These are phyloP conservation scores for Mycosphaerella sp. DNA, from an alignment of 2,329 filamentous ascomycete genomes.

Conservation along the genomic window DNA sequence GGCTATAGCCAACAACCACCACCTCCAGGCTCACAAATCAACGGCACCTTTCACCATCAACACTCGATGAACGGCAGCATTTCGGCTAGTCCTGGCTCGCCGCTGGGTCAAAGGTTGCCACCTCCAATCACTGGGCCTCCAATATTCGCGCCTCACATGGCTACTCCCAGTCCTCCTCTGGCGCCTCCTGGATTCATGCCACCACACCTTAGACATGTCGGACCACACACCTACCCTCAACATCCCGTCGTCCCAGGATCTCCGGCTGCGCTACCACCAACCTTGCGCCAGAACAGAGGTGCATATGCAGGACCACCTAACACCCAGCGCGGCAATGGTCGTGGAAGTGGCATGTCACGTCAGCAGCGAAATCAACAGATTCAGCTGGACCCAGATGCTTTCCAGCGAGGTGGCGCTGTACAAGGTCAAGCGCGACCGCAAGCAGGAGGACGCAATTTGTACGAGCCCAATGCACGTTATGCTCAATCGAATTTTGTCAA, in stretches of 20 bases:
- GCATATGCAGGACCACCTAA: conserved; percentile 1
- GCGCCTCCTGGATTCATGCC: conserved; percentile 10
- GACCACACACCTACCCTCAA: conserved; percentile 6
- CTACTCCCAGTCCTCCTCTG: conserved; percentile 5
- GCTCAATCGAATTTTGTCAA: conserved; percentile 10
- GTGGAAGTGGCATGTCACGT: conserved; percentile 11
- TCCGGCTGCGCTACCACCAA: conserved; percentile 5
- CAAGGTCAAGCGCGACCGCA: conserved; percentile 18
- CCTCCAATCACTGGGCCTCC: conserved; percentile 3
- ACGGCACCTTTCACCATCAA: conserved; percentile 4
- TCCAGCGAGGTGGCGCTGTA: conserved; percentile 25
- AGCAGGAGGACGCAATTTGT: conserved; percentile 23
- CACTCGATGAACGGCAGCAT: conserved; percentile 9
- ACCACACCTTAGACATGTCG: conserved; percentile 7
- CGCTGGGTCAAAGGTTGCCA: conserved; percentile 11
- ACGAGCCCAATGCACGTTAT: conserved; percentile 24
- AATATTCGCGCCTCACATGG: conserved; percentile 2
- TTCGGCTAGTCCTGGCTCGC: conserved; percentile 10
- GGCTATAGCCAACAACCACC: conserved; percentile 5
- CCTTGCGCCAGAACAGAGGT: conserved; percentile 4
- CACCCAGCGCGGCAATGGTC: conserved; percentile 6
- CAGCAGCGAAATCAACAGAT: conserved; percentile 24
- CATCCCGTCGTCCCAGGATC: not conserved
- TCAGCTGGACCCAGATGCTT: conserved; percentile 30
- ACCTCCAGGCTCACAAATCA: not conserved